phyloP scores from a whole-genome alignment of 2,329 filamentous ascomycete species.

The Aspergillus sp. region DNA sequence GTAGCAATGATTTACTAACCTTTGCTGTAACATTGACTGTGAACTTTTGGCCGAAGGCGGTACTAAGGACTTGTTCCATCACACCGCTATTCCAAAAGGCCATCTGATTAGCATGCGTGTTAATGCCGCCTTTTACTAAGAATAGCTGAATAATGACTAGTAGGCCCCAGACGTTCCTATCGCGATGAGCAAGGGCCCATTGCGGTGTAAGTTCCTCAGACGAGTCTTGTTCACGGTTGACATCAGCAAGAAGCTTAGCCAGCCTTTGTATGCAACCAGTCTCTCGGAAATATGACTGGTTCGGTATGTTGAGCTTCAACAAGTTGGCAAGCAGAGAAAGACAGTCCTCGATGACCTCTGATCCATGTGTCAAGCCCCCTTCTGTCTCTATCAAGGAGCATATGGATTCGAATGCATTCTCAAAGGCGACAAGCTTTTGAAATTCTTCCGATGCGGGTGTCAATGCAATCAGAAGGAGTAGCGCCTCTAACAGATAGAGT shows the following conservation, averaged over 20 bases:
- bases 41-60: constrained; percentile 76
- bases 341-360: constrained; percentile 88
- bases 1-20: constrained; percentile 49
- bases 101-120: constrained; percentile 80
- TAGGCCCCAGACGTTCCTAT: constrained; percentile 90
- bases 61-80: constrained; percentile 75
- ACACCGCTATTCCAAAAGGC: constrained; percentile 85
- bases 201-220: constrained; percentile 66
- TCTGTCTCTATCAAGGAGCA: constrained; percentile 83
- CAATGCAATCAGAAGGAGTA: constrained; percentile 84
- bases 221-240: constrained; percentile 59
- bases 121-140: constrained; percentile 76
- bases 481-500: constrained; percentile 61
- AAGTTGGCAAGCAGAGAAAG: constrained; percentile 89
- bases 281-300: constrained; percentile 92
- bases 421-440: constrained; percentile 93
- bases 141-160: constrained; percentile 87
- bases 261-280: constrained; percentile 79
- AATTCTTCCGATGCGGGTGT: constrained; percentile 86
- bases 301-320: constrained; percentile 82
- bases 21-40: constrained; percentile 81
- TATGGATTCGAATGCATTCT: constrained; percentile 86
- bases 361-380: constrained; percentile 79
- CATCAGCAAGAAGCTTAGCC: constrained; percentile 67
- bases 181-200: constrained; percentile 77